Evolutionary conservation across 139 green algal genomes (phyloP), one percentile per base, ranked within the genome.

Genomic region (Chlorella vulgaris): DNA sequence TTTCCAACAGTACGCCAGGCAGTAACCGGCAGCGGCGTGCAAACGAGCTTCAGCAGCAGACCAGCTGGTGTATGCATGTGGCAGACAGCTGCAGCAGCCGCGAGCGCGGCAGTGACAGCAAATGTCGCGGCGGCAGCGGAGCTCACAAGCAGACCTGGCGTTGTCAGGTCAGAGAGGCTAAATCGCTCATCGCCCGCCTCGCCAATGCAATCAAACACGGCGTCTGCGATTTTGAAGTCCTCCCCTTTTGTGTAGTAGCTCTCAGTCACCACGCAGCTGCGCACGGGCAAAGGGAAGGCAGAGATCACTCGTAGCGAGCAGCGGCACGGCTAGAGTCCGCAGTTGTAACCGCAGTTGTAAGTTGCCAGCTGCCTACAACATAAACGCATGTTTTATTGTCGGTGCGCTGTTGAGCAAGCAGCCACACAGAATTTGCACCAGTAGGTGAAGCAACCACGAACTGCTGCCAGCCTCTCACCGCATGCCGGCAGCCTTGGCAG

Each of bases 401-500:
- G n/a, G n/a, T n/a, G n/a, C n/a, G n/a, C n/a, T n/a, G n/a, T n/a
- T n/a, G n/a, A n/a, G n/a, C n/a, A n/a, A n/a, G n/a, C n/a, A n/a
- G n/a, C n/a, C 47, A 58, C 47, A 58, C 15, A 58, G 47, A 10
- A 58, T 10, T 15, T 24, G 13, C 47, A 58, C 47, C 47, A 58
- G 13, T 15, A 58, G 10, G 47, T 24, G 47, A 58, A 58, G 47
- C 47, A 58, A n/a, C n/a, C n/a, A n/a, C n/a, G n/a, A n/a, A n/a
- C n/a, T n/a, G n/a, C n/a, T n/a, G n/a, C n/a, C n/a, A n/a, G 47
- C 47, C 13, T 5, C 63, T 50, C 88, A 96, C 80, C 92, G 90
- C 96, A 99, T 99, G 74, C 96, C 96, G 0, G 97, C 97, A 26
- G 92, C 92, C 85, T 97, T 98, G 68, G 93, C 97, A 2, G 97